phyloP scores from a whole-genome alignment of 2,329 filamentous ascomycete genomes.

The Xylariaceae sp. region DNA sequence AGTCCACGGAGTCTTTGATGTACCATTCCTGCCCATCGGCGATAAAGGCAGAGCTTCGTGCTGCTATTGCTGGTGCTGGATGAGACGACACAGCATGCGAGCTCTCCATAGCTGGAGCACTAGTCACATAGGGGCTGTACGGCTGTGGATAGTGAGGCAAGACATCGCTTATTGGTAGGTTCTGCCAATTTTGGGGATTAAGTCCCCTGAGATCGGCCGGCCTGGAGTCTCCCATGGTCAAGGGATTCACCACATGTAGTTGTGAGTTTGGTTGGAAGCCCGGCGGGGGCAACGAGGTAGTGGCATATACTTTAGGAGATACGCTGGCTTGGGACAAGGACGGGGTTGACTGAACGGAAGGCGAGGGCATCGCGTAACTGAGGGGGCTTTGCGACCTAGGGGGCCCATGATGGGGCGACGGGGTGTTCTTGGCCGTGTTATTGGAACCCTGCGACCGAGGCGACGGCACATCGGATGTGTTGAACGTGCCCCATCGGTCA shows the following conservation, averaged over 20 bases:
- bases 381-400: constrained; percentile 34
- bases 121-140: constrained; percentile 24
- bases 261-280: constrained; percentile 24
- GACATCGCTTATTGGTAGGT: constrained; percentile 23
- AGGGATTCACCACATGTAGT: constrained; percentile 20
- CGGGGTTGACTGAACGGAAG: constrained; percentile 27
- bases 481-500: constrained; percentile 70
- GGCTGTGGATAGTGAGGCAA: constrained; percentile 30
- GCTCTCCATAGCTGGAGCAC: constrained; percentile 16
- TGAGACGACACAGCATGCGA: constrained; percentile 14
- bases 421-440: constrained; percentile 14
- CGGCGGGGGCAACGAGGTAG: constrained; percentile 22
- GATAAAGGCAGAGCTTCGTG: constrained; percentile 33
- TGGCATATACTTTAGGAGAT: constrained; percentile 29
- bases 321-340: constrained; percentile 25
- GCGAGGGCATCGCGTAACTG: constrained; percentile 32
- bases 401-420: constrained; percentile 24
- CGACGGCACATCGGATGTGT: constrained; percentile 55
- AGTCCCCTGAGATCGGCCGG: constrained; percentile 20
- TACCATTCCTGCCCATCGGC: constrained; percentile 54
- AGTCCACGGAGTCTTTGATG: constrained; percentile 51
- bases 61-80: constrained; percentile 25
- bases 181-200: constrained; percentile 25
- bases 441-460: constrained; percentile 36
- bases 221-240: constrained; percentile 23